Percentiles rank a stretch among this genome's conserved stretches.
These are phyloP conservation scores for Handroanthus guayacan DNA, from an alignment of 257 asterid genomes.

Conservation along the genomic window DNA sequence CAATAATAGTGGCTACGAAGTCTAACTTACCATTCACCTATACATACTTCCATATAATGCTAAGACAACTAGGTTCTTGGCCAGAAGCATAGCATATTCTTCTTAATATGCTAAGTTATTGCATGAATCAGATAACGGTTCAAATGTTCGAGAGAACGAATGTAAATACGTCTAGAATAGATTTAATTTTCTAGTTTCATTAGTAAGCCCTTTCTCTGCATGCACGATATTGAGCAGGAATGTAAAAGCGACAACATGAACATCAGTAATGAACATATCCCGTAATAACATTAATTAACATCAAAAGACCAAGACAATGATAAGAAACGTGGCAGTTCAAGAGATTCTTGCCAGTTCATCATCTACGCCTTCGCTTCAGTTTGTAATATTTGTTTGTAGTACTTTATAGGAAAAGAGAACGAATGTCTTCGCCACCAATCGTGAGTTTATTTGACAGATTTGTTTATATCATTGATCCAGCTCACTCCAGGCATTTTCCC, in stretches of 20 bases:
- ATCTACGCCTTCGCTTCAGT: not conserved
- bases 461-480: constrained; percentile 53
- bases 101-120: not conserved
- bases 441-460: constrained; percentile 6
- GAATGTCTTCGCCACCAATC: not conserved
- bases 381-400: not conserved
- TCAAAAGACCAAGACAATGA: not conserved
- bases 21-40: constrained; percentile 1
- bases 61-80: not conserved
- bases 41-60: not conserved
- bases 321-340: not conserved
- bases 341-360: not conserved
- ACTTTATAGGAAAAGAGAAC: no score
- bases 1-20: not conserved
- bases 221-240: no score
- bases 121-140: not conserved
- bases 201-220: no score
- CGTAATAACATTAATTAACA: not conserved
- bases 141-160: no score
- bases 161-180: no score
- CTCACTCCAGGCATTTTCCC: constrained; percentile 70
- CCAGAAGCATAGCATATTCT: constrained; percentile 7
- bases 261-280: not conserved
- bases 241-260: no score
- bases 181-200: no score